A percentile compares a stretch with the other conserved stretches of the same genome.
These are phyloP conservation scores for Hypomontagnella submonticulosa DNA, from an alignment of 495 filamentous ascomycete species.

Conservation along the genomic window DNA sequence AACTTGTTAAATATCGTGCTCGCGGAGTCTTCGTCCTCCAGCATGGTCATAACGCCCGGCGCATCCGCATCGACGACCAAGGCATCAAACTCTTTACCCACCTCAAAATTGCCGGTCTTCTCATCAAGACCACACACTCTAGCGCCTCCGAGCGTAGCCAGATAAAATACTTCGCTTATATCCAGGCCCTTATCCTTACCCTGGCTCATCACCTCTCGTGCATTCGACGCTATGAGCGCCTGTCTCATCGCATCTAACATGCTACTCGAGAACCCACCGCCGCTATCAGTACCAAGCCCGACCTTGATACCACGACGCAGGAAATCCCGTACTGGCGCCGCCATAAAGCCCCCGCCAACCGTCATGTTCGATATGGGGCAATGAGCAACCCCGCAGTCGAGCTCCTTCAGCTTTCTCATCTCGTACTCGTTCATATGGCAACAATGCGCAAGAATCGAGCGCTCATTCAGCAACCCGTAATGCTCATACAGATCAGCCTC, in stretches of 20 bases:
- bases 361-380: slow-evolving; percentile 74
- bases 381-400: slow-evolving; percentile 68
- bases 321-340: slow-evolving; percentile 68
- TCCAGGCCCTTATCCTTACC: slow-evolving; percentile 62
- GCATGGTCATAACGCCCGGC: slow-evolving; percentile 62
- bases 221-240: slow-evolving; percentile 70
- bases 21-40: slow-evolving; percentile 63
- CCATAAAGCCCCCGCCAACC: slow-evolving; percentile 68
- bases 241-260: slow-evolving; percentile 69
- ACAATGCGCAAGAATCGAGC: slow-evolving; percentile 73
- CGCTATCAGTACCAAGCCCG: slow-evolving; percentile 73
- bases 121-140: slow-evolving; percentile 66
- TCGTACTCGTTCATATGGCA: slow-evolving; percentile 68
- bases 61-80: slow-evolving; percentile 61
- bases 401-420: slow-evolving; percentile 56
- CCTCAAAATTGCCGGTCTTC: slow-evolving; percentile 67
- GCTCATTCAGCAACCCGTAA: slow-evolving; percentile 63
- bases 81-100: slow-evolving; percentile 74
- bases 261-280: slow-evolving; percentile 70
- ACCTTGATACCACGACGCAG: slow-evolving; percentile 69
- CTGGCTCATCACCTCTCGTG: slow-evolving; percentile 59
- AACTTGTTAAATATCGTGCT: slow-evolving; percentile 70
- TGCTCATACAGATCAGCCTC: slow-evolving; percentile 67
- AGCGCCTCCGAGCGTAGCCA: slow-evolving; percentile 73
- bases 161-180: slow-evolving; percentile 66